A percentile compares a stretch with the other conserved stretches of the same genome.
Conservation (phyloP, 495 filamentous ascomycete genomes). For the Aspergillus ostianus region DNA sequence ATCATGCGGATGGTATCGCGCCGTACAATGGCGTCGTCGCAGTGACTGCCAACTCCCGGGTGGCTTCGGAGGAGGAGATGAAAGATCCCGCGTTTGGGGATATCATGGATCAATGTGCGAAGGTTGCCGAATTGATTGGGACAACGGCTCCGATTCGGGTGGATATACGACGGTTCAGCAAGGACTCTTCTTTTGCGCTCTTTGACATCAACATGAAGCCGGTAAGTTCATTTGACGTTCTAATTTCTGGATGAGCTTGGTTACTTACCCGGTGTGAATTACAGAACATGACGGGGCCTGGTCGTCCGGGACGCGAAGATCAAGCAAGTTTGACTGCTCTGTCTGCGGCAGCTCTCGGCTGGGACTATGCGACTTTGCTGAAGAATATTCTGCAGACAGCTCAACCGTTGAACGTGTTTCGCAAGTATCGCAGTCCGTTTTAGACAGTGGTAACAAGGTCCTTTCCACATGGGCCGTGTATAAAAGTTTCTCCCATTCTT, state of each 20-base stretch:
- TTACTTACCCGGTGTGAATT: neutral
- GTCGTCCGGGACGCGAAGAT: constrained; percentile 30
- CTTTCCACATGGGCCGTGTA: too few species aligned
- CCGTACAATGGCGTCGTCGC: constrained; percentile 36
- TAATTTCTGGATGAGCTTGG: neutral
- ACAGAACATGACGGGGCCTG: constrained; percentile 34
- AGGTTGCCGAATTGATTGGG: constrained; percentile 28
- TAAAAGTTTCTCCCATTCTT: too few species aligned
- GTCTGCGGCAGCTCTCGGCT: constrained; percentile 24
- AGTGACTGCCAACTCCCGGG: constrained; percentile 32
- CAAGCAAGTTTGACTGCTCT: constrained; percentile 31
- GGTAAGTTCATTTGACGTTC: constrained; percentile 22
- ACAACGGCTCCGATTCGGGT: constrained; percentile 37
- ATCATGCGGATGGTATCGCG: constrained; percentile 33
- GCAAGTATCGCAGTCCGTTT: constrained; percentile 22
- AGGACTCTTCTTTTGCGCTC: constrained; percentile 30
- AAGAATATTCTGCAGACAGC: constrained; percentile 22
- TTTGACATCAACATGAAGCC: constrained; percentile 47
- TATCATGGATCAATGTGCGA: constrained; percentile 28
- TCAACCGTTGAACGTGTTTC: constrained; percentile 16
- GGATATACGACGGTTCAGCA: constrained; percentile 30
- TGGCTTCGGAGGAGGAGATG: constrained; percentile 18
- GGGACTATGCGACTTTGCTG: constrained; percentile 26
- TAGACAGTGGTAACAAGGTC: neutral
- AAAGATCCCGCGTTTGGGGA: constrained; percentile 19